phyloP scores from a whole-genome alignment of 768 basidiomycete genomes.

The Xerocomus spinulosus region DNA sequence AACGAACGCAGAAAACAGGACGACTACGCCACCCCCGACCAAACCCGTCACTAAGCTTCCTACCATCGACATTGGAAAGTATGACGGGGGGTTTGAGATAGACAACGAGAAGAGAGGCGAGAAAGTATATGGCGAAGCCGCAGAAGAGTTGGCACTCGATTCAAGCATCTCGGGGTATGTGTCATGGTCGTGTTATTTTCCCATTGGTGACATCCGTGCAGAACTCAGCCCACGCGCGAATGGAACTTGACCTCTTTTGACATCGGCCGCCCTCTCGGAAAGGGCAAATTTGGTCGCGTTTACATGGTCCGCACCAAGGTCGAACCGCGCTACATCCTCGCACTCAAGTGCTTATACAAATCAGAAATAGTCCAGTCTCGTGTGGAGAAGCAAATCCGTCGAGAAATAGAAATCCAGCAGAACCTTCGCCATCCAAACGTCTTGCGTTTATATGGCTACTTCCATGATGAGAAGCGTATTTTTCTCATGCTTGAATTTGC shows the following conservation, averaged over 20 bases:
- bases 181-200: background rate
- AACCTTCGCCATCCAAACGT: conserved; percentile 95
- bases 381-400: conserved; percentile 94
- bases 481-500: conserved; percentile 99
- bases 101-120: conserved; percentile 82
- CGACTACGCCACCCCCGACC: conserved; percentile 24
- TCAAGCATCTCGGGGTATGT: conserved; percentile 68
- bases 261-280: conserved; percentile 94
- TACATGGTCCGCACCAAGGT: conserved; percentile 96
- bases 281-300: conserved; percentile 97
- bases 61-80: conserved; percentile 74
- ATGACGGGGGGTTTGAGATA: conserved; percentile 95
- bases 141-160: conserved; percentile 77
- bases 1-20: conserved; percentile 22
- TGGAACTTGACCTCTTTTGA: conserved; percentile 87
- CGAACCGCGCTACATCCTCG: conserved; percentile 88
- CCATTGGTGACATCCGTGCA: conserved; percentile 23
- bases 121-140: conserved; percentile 70
- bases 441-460: conserved; percentile 92
- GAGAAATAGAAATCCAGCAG: conserved; percentile 98
- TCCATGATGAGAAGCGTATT: conserved; percentile 96
- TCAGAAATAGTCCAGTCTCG: conserved; percentile 87
- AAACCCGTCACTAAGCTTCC: conserved; percentile 20
- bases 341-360: conserved; percentile 96
- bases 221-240: conserved; percentile 70